A percentile compares a stretch with the other conserved stretches of the same genome.
These are phyloP conservation scores for Botrytis pseudocinerea DNA, from an alignment of 2,329 filamentous ascomycete genomes.

Conservation along the genomic window DNA sequence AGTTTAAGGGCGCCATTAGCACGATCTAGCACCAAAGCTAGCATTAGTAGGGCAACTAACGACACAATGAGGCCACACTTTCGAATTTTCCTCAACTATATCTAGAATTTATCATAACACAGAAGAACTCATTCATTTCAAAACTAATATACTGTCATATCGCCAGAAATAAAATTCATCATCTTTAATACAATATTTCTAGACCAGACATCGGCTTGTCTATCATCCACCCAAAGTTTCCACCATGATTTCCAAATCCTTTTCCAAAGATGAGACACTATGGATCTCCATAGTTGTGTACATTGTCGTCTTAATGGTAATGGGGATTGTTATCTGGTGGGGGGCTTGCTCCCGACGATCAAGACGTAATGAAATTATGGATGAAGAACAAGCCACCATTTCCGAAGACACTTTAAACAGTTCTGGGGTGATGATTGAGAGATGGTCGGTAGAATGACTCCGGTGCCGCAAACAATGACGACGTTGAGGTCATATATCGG, in stretches of 20 bases:
- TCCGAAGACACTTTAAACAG: too few relatives aligned
- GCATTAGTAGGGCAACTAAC: background rate
- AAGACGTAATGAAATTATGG: background rate
- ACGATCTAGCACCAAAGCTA: background rate
- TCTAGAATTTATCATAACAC: background rate
- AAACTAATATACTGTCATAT: background rate
- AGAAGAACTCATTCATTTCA: too few relatives aligned
- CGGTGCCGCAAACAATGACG: background rate
- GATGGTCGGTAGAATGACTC: background rate
- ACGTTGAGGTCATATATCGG: background rate
- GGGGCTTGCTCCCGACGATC: background rate
- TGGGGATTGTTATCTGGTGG: background rate
- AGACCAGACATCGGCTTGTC: background rate
- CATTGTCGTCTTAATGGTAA: background rate
- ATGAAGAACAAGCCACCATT: background rate
- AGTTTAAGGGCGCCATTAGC: background rate
- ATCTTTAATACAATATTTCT: background rate
- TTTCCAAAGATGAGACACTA: background rate
- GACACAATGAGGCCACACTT: background rate
- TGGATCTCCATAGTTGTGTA: background rate
- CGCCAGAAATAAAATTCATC: background rate
- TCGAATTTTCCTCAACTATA: background rate
- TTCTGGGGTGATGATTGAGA: too few relatives aligned
- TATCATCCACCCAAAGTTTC: background rate
- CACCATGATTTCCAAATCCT: background rate